These are phyloP conservation scores for Erodium chrysanthum DNA, from an alignment of 441 rosid species.

Conservation along the genomic window DNA sequence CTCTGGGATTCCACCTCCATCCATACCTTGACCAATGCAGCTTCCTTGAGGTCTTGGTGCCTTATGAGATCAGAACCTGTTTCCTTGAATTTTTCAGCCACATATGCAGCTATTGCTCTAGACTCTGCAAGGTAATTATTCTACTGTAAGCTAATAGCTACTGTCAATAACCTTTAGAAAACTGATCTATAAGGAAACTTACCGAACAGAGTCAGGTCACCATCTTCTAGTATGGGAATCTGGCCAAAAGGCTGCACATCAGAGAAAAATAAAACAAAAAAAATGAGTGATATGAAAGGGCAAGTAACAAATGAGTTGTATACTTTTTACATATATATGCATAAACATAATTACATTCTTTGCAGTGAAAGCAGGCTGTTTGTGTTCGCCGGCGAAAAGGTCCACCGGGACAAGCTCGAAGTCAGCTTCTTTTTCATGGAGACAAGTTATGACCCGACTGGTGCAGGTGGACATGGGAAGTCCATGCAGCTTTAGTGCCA, in stretches of 20 bases:
- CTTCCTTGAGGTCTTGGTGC: constrained; percentile 37
- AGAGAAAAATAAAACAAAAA: not conserved
- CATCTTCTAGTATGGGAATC: constrained; percentile 69
- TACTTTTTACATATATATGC: not conserved
- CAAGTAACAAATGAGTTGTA: too few relatives aligned
- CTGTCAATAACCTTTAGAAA: not conserved
- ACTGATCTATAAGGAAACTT: constrained; percentile 9
- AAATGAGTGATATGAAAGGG: not conserved
- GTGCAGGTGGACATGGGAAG: constrained; percentile 47
- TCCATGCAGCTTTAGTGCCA: constrained; percentile 53
- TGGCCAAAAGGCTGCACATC: constrained; percentile 58
- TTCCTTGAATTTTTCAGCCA: constrained; percentile 50
- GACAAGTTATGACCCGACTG: constrained; percentile 43
- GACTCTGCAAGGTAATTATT: constrained; percentile 38
- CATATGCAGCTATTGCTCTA: constrained; percentile 55
- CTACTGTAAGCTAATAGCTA: not conserved
- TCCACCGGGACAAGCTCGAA: constrained; percentile 54
- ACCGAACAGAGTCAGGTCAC: constrained; percentile 59
- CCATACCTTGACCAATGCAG: constrained; percentile 58
- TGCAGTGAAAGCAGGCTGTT: constrained; percentile 41
- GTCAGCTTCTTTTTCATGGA: constrained; percentile 50
- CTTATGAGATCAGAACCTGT: constrained; percentile 44
- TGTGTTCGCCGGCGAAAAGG: constrained; percentile 49
- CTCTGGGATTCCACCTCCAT: constrained; percentile 62
- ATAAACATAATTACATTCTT: constrained; percentile 34